Conservation (phyloP, 805 yeast genomes). For the Wickerhamomyces canadensis region DNA sequence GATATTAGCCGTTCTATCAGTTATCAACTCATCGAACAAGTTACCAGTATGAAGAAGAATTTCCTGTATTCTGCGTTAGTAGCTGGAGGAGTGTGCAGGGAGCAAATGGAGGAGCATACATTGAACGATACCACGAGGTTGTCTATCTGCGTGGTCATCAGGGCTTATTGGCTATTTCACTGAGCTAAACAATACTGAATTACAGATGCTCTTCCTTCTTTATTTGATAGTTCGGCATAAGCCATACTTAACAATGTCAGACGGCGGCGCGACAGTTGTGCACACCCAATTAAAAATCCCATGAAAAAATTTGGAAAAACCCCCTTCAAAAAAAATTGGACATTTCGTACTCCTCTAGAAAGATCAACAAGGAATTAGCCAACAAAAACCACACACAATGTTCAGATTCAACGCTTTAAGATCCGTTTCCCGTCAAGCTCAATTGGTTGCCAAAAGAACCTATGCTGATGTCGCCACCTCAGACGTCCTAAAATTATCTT, state of each 20-base stretch:
- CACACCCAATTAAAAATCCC: conserved; percentile 2
- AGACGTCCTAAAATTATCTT: conserved; percentile 77
- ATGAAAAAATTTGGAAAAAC: background rate
- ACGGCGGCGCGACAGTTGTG: background rate
- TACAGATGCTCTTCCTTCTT: too few species aligned
- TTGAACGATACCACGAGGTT: conserved; percentile 12
- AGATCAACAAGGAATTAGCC: background rate
- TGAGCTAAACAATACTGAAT: too few species aligned
- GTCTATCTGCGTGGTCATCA: conserved; percentile 15
- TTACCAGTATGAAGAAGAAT: conserved; percentile 18
- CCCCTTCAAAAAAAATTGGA: conserved; percentile 3
- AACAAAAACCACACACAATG: conserved; percentile 12
- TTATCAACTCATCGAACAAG: conserved; percentile 17
- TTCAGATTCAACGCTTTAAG: conserved; percentile 25
- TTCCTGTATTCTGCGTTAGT: too few species aligned
- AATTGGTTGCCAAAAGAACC: conserved; percentile 62
- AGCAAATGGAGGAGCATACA: conserved; percentile 5
- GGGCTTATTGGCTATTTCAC: too few species aligned
- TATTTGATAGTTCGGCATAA: too few species aligned
- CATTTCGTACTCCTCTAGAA: too few species aligned
- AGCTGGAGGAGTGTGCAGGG: background rate
- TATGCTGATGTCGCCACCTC: conserved; percentile 81
- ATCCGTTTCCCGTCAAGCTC: conserved; percentile 32
- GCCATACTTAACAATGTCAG: background rate
- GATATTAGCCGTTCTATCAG: conserved; percentile 18